Evolutionary conservation across 805 yeast species (phyloP).

Genomic region (Yamadazyma olivae): DNA sequence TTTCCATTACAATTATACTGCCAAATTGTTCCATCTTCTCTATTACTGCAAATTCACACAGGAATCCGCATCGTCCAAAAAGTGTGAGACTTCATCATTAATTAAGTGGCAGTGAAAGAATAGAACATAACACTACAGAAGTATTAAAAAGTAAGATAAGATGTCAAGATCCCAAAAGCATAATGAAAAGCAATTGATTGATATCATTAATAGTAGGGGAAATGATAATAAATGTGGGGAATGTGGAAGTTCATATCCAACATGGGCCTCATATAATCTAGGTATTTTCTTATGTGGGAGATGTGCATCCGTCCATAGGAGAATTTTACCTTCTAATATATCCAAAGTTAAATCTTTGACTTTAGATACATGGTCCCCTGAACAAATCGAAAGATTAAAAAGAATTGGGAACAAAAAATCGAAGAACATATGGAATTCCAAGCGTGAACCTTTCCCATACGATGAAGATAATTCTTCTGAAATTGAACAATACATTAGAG

Average conservation of each 20-base stretch:
- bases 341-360: conserved; percentile 71
- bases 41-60: too few species aligned
- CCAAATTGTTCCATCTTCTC: too few species aligned
- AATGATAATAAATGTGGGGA: conserved; percentile 79
- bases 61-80: too few species aligned
- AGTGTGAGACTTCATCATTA: too few species aligned
- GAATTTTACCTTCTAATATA: conserved; percentile 53
- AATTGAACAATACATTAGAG: conserved; percentile 58
- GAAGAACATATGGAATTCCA: conserved; percentile 63
- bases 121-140: too few species aligned
- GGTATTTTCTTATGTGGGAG: conserved; percentile 81
- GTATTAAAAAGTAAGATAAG: too few species aligned
- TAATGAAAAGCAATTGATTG: conserved; percentile 51
- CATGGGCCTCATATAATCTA: conserved; percentile 47
- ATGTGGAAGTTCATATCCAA: conserved; percentile 67
- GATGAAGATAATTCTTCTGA: conserved; percentile 62
- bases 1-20: too few species aligned
- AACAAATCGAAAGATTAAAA: conserved; percentile 47
- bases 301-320: conserved; percentile 77
- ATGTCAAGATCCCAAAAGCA: conserved; percentile 31
- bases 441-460: conserved; percentile 64
- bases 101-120: too few species aligned
- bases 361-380: conserved; percentile 63
- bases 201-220: conserved; percentile 53
- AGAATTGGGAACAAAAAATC: conserved; percentile 63